Percentiles rank a stretch among this genome's conserved stretches.
Evolutionary conservation across 2,329 filamentous ascomycete species (phyloP).

Genomic region (Cercospora sp.): DNA sequence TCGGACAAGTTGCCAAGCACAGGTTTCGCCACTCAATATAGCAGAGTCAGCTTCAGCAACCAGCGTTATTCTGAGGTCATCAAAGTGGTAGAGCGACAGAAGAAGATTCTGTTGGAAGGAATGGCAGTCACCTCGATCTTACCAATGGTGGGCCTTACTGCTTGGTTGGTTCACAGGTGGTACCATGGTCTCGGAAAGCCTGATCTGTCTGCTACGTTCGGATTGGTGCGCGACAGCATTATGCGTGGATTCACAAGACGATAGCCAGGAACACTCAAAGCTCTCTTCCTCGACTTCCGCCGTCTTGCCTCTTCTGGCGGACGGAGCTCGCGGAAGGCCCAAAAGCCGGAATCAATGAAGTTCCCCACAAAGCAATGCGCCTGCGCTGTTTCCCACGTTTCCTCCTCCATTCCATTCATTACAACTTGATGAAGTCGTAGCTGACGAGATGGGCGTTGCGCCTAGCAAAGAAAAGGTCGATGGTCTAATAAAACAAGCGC

Average conservation of each 20-base stretch:
- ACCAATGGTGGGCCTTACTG: conserved; percentile 29
- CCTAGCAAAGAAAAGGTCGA: background rate
- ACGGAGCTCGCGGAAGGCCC: conserved; percentile 1
- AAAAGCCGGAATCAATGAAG: background rate
- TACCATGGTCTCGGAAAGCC: conserved; percentile 21
- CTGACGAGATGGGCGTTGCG: conserved; percentile 3
- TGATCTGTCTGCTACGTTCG: conserved; percentile 18
- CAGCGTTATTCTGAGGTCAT: conserved; percentile 85
- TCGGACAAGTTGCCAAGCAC: conserved; percentile 72
- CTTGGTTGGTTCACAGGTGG: conserved; percentile 35
- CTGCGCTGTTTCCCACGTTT: background rate
- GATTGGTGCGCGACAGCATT: conserved; percentile 21
- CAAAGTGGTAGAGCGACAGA: conserved; percentile 67
- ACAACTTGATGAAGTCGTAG: background rate
- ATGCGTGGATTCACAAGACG: conserved; percentile 15
- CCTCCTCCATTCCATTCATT: background rate
- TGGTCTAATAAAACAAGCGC: background rate
- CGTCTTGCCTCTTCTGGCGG: background rate
- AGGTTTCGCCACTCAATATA: conserved; percentile 92
- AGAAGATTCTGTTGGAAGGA: conserved; percentile 44
- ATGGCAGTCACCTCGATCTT: conserved; percentile 52
- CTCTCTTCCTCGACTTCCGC: background rate
- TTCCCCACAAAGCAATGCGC: background rate
- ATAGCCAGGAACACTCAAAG: conserved; percentile 9
- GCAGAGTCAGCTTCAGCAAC: conserved; percentile 89